Base-by-base conservation (phyloP, 257 asterid species). In the Scutellaria galericulata region DNA sequence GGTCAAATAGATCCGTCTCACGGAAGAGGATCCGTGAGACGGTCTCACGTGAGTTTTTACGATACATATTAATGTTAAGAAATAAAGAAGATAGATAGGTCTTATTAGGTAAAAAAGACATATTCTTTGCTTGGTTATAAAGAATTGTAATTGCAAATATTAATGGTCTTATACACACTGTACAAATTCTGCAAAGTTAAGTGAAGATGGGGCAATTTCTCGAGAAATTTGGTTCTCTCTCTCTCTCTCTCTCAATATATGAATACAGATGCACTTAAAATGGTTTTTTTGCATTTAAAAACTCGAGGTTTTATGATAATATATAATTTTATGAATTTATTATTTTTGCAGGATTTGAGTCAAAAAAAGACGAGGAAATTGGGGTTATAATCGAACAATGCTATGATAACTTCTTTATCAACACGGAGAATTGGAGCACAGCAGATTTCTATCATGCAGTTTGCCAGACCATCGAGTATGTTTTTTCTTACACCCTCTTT, bases 361-460 rank as follows among this genome's bases (percentile, higher is more conserved):
- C n/a, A 7, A 60, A 57, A 35, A 64, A 64, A 54, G 78, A 20
- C 20, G 77, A 44, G 37, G 89, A 82, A 69, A 85, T 83, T 0
- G 80, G 47, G 11, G 68, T 80, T 5, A 35, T 78, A 7, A 62
- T 87, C 24, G 89, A 71, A 69, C 50, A 69, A 66, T 86, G 92
- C 44, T 89, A 89, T 8, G 79, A 86, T 6, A 71, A 69, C 27
- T 83, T 66, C 74, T 84, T 87, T 45, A 75, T 31, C 3, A 44
- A 75, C 61, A 66, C 80, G 1, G 46, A 41, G 22, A 65, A 79
- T 71, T 84, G 86, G 88, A 75, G 41, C 68, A 60, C 68, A 51
- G 71, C 83, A 46, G 89, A 87, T 11, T 87, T 86, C 75, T 80
- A 75, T 71, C 96, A 90, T 57, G 91, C 90, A 15, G 61, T 90